Evolutionary conservation across 805 yeast species (phyloP), one percentile per base, ranked within the genome.

Genomic region (Saturnispora dispora): DNA sequence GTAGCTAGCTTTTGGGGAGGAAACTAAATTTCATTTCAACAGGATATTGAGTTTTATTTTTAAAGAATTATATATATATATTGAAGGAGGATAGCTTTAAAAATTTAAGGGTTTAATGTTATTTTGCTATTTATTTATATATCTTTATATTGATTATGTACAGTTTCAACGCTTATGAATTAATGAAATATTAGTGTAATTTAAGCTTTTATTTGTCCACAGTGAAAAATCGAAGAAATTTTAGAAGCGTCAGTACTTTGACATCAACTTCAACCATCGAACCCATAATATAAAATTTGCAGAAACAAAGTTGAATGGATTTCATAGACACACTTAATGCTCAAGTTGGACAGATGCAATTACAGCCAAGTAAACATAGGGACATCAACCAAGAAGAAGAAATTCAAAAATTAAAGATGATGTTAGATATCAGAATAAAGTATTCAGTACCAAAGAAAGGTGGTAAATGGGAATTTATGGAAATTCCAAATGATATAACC

Each of bases 391-490:
- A 39, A 20, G 49, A 46, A 15, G 23, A 46, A 44, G 52, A 48
- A n/a, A 20, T 46, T 5, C 47, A 46, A 10, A 35, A 32, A 13
- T 49, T 49, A 15, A 27, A 43, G 25, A 46, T 27, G 18, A 25
- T 54, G 36, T 33, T 47, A 15, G 33, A 36, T 11, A 45, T 48
- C 35, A 45, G 53, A 23, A 48, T 48, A 4, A 50, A 48, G 27
- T 53, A 53, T 35, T 51, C 55, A 2, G 25, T 42, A 7, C 55
- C 55, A 17, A 46, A 53, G n/a, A 44, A 43, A 10, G 55, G 55
- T 15, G 53, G 48, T n/a, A 23, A 42, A 17, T 53, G 55, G 55
- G 49, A 50, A 33, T 53, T 53, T n/a, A 20, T 37, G 15, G n/a
- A 42, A 18, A 23, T 50, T 13, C 51, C 55, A 13, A 35, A 44